A percentile compares a stretch with the other conserved stretches of the same genome.
These are phyloP conservation scores for Fusarium domesticum DNA, from an alignment of 2,329 filamentous ascomycete genomes.

Conservation along the genomic window DNA sequence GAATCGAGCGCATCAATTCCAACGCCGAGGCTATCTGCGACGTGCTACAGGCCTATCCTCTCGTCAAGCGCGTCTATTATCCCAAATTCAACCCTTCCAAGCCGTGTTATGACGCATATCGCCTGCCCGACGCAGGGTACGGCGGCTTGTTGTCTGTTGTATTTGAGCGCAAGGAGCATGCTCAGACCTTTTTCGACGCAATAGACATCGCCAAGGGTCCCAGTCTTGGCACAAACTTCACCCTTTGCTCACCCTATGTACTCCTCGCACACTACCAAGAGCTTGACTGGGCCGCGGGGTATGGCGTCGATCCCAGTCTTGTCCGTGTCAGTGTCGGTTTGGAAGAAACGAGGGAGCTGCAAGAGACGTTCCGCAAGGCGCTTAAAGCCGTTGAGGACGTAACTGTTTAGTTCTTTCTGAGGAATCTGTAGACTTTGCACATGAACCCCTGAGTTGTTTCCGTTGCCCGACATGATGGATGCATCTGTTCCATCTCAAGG, in stretches of 20 bases:
- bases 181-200: slow-evolving; percentile 79
- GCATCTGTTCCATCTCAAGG: too few relatives aligned
- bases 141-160: slow-evolving; percentile 85
- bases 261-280: slow-evolving; percentile 89
- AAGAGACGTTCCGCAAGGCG: slow-evolving; percentile 63
- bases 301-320: slow-evolving; percentile 76
- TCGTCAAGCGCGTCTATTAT: slow-evolving; percentile 80
- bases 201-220: slow-evolving; percentile 90
- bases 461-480: too few relatives aligned
- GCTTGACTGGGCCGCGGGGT: slow-evolving; percentile 82
- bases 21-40: slow-evolving; percentile 83
- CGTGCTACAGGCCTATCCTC: slow-evolving; percentile 57
- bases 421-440: slow-evolving; percentile 4
- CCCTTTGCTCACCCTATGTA: slow-evolving; percentile 85
- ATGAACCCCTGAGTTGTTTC: too few relatives aligned
- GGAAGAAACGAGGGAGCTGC: slow-evolving; percentile 70
- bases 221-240: slow-evolving; percentile 95
- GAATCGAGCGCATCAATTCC: slow-evolving; percentile 78
- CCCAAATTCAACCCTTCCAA: slow-evolving; percentile 73
- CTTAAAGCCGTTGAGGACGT: slow-evolving; percentile 54
- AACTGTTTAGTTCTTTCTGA: slow-evolving; percentile 5
- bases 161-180: slow-evolving; percentile 67
- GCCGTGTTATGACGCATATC: slow-evolving; percentile 74
- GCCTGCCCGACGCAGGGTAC: slow-evolving; percentile 74
- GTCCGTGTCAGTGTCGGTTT: slow-evolving; percentile 87